A percentile compares a stretch with the other conserved stretches of the same genome.
These are phyloP conservation scores for Mycena latifolia DNA, from an alignment of 768 basidiomycete genomes.

Conservation along the genomic window DNA sequence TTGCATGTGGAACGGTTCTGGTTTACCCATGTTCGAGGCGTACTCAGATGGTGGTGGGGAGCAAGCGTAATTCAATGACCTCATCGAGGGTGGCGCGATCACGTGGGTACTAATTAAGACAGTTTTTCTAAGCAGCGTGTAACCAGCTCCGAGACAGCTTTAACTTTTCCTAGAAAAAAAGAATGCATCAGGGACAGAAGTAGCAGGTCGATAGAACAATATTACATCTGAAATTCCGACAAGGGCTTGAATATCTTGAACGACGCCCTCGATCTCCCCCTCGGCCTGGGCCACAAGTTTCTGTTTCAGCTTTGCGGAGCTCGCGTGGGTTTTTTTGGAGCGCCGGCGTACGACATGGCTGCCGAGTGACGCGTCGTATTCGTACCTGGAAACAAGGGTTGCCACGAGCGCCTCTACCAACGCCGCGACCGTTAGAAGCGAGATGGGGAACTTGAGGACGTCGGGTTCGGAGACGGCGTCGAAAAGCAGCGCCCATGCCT, in stretches of 20 bases:
- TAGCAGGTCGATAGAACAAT: slow-evolving; percentile 17
- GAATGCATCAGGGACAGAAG: slow-evolving; percentile 1
- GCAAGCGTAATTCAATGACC: slow-evolving; percentile 6
- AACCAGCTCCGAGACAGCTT: slow-evolving; percentile 19
- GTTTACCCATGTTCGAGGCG: slow-evolving; percentile 18
- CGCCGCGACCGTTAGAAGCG: slow-evolving; percentile 65
- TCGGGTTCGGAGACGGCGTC: slow-evolving; percentile 64
- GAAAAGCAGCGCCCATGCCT: slow-evolving; percentile 66
- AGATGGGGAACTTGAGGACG: slow-evolving; percentile 63
- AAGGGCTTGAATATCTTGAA: slow-evolving; percentile 51
- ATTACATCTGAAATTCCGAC: slow-evolving; percentile 53
- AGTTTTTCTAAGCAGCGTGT: slow-evolving; percentile 10
- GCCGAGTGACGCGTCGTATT: slow-evolving; percentile 39
- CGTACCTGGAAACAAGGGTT: slow-evolving; percentile 52
- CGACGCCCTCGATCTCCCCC: slow-evolving; percentile 50
- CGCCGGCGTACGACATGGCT: slow-evolving; percentile 8
- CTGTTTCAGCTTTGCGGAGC: slow-evolving; percentile 17
- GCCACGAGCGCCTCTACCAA: slow-evolving; percentile 59
- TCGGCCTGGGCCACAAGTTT: slow-evolving; percentile 40
- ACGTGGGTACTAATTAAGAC: background rate
- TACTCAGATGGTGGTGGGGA: background rate
- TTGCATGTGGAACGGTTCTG: slow-evolving; percentile 40
- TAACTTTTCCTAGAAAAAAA: slow-evolving; percentile 12
- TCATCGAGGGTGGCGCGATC: slow-evolving; percentile 22
- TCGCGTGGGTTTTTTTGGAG: slow-evolving; percentile 5